These are phyloP conservation scores for Nevesoporus exiguus DNA, from an alignment of 768 basidiomycete genomes.

Conservation along the genomic window DNA sequence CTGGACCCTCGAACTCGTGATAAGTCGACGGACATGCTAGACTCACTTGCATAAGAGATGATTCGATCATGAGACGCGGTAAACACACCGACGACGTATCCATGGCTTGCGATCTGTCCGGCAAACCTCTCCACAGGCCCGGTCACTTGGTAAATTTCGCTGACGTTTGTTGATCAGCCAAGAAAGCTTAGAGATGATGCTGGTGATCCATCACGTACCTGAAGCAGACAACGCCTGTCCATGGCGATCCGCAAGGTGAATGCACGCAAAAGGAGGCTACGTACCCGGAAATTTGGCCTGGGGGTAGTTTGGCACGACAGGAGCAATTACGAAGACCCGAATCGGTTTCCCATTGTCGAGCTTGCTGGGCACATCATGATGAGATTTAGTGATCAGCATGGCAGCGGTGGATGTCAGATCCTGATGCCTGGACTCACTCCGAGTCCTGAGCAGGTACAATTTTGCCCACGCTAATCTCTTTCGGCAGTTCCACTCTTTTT, in stretches of 20 bases:
- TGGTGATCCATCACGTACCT: constrained; percentile 42
- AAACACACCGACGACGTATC: constrained; percentile 72
- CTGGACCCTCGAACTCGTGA: constrained; percentile 91
- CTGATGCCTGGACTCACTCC: too few species aligned
- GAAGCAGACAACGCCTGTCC: constrained; percentile 73
- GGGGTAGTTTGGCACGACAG: constrained; percentile 76
- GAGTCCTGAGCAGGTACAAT: too few species aligned
- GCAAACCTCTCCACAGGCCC: constrained; percentile 94
- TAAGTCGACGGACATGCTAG: constrained; percentile 80
- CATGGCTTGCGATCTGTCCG: constrained; percentile 83
- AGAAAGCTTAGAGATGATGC: neutral
- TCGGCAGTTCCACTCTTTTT: too few species aligned
- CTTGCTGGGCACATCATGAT: constrained; percentile 71
- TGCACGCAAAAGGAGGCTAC: neutral
- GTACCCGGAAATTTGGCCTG: constrained; percentile 87
- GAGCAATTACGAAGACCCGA: constrained; percentile 80
- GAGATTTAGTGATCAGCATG: constrained; percentile 83
- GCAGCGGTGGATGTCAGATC: constrained; percentile 2
- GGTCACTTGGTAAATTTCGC: constrained; percentile 96
- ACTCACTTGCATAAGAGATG: neutral
- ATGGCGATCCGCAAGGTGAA: neutral
- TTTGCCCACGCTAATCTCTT: too few species aligned
- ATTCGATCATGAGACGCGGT: neutral
- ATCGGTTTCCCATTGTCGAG: constrained; percentile 64
- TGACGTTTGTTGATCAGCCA: constrained; percentile 27